Conservation (phyloP, 208 protist species). For the Porcisia hertigi region DNA sequence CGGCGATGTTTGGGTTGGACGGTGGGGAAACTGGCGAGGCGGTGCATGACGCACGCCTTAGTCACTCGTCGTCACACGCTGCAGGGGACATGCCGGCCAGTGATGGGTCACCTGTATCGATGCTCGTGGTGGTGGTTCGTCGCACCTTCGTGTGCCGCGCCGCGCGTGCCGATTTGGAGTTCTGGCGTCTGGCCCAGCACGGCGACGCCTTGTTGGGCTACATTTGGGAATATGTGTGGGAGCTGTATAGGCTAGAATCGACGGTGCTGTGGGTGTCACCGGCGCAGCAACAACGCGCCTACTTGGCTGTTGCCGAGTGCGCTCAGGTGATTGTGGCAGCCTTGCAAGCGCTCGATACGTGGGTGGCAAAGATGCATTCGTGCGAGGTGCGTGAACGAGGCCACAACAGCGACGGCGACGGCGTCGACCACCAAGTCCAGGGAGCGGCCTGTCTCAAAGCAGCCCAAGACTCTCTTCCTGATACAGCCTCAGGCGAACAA, state of each 20-base stretch:
- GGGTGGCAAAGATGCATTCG: conserved; percentile 5
- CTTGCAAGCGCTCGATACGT: conserved; percentile 19
- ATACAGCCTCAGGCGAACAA: not conserved
- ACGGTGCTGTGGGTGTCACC: conserved; percentile 28
- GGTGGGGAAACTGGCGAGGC: not conserved
- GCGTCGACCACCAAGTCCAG: not conserved
- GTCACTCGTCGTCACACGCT: not conserved
- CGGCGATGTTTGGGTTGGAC: conserved; percentile 2
- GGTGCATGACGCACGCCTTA: not conserved
- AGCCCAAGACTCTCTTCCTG: not conserved
- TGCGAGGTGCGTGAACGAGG: not conserved
- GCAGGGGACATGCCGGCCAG: not conserved
- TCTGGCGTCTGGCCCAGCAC: conserved; percentile 16
- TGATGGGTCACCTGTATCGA: not conserved
- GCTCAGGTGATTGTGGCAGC: conserved; percentile 23
- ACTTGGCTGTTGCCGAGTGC: conserved; percentile 23
- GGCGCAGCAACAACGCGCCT: conserved; percentile 14
- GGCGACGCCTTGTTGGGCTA: conserved; percentile 13
- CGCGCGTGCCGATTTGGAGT: not conserved
- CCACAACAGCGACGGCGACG: not conserved
- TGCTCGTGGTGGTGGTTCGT: not conserved
- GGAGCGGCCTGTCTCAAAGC: not conserved
- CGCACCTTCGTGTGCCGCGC: not conserved
- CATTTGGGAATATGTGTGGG: conserved; percentile 10
- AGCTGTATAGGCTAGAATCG: conserved; percentile 7